Base-by-base conservation (phyloP, 2,329 filamentous ascomycete species). In the Aschersonia sp. region DNA sequence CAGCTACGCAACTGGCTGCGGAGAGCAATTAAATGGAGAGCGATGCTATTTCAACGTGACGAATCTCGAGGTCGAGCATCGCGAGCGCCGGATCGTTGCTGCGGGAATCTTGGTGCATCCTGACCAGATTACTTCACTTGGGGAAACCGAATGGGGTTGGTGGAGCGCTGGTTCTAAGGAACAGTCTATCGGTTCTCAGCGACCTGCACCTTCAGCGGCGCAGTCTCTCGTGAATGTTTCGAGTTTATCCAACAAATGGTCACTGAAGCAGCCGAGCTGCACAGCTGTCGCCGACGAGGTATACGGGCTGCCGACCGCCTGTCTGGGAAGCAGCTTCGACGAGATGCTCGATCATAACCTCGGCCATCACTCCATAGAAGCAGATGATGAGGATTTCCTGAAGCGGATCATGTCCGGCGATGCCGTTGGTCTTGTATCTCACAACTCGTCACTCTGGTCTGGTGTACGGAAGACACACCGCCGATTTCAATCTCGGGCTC, bases 21-120 rank as follows among this genome's bases (percentile, higher is more conserved):
- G 56, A 8, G 55, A 53, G 43, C 55, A 55, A n/a, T 47, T 47
- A 9, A 50, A 52, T 7, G 55, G 54, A 30, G 55, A 63, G 29
- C 50, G 61, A 12, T 62, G 60, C 53, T 63, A 56, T 46, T 62
- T 62, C 49, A 49, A 55, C 14, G 57, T 55, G 39, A 53, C 47
- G 5, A 46, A 45, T 7, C 31, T 61, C 3, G 47, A 50, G 1
- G 50, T 53, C 30, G 45, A 57, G 5, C 43, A 47, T 6, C 37
- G 52, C 4, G 47, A 52, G 1, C 47, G 53, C 1, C 46, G 46
- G 2, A 48, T 58, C 30, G 31, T 55, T 30, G 59, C 55, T 5
- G 41, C 30, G 4, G 58, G 57, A 33, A 49, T 47, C 30, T n/a
- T 55, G 5, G 48, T 44, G 22, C 52, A 54, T 40, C 56, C 57